Evolutionary conservation across 176 grass and related monocot genomes (phyloP), one percentile per base, ranked within the genome.

Genomic region (Ensete glaucum): DNA sequence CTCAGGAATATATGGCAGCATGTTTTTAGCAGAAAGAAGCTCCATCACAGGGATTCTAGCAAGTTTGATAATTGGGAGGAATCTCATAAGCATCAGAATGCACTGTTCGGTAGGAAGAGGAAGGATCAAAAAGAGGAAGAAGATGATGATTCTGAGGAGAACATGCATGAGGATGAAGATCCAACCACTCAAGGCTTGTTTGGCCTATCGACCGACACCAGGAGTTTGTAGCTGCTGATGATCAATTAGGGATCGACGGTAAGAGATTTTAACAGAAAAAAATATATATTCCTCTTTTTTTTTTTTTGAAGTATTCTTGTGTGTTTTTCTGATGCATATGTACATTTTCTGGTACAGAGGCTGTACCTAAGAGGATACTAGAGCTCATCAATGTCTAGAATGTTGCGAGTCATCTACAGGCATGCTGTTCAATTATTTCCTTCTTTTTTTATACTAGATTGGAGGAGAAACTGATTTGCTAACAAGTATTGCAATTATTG

Each of bases 341-440:
- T 16, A 25, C 71, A 85, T 55, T 48, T 67, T 3, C 64, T 81
- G 27, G 82, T 85, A 65, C 82, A 99, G 95, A 99, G 84, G 88
- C 95, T 77, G 95, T 94, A 29, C 95, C 95, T 60, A 91, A 94
- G 82, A 94, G 88, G 67, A 99, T 99, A 82, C 95, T 99, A 66
- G 90, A 99, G 81, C 88, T 91, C 9, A 99, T 99, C 90, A 94
- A 91, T 82, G 90, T 99, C 54, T 90, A 99, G 9, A 99, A 99
- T 75, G 86, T 99, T 81, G 95, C 91, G 52, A 99, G 95, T 74
- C 95, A 99, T 70, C 83, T 99, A 72, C 95, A 99, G 90, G 95
- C 76, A 94, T 83, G 71, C 12, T 17, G 9, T 24, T 65, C 5
- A n/a, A 24, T 52, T 69, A 69, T 22, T 77, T 21, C 9, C 6